Evolutionary conservation across 345 rosid genomes (phyloP).

Genomic region (Linum lewisii): DNA sequence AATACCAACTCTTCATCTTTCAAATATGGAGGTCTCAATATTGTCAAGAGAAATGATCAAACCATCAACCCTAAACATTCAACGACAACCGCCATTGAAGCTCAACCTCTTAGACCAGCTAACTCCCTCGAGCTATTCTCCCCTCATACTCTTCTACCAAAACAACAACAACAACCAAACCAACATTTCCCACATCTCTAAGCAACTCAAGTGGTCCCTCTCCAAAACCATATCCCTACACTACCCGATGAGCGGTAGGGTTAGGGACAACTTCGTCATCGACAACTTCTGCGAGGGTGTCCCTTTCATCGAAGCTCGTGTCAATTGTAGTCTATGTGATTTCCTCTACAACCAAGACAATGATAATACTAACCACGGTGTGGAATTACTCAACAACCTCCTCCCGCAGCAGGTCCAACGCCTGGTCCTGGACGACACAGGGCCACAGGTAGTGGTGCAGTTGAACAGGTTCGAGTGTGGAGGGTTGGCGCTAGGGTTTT

Average conservation of each 20-base stretch:
- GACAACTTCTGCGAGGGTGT: neutral
- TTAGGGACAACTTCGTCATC: neutral
- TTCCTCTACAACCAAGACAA: neutral
- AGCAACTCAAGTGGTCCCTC: neutral
- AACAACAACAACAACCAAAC: neutral
- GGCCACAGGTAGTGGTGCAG: neutral
- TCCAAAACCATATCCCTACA: neutral
- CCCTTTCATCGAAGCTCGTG: neutral
- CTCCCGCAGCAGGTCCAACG: neutral
- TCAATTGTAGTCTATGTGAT: neutral
- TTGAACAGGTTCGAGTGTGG: neutral
- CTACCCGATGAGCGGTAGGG: neutral
- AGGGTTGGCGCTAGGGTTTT: too few species aligned
- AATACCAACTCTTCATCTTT: too few species aligned
- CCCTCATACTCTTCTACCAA: neutral
- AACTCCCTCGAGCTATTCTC: neutral
- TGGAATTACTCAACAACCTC: neutral
- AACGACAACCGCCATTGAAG: neutral
- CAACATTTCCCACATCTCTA: neutral
- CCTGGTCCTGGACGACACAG: neutral
- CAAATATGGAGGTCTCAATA: too few species aligned
- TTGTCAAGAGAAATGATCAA: too few species aligned
- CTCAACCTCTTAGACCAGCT: constrained; percentile 1
- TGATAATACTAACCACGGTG: too few species aligned
- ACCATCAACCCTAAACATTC: too few species aligned